Percentiles rank a stretch among this genome's conserved stretches.
phyloP scores from a whole-genome alignment of 768 basidiomycete genomes.

The Tricholoma saponaceum region DNA sequence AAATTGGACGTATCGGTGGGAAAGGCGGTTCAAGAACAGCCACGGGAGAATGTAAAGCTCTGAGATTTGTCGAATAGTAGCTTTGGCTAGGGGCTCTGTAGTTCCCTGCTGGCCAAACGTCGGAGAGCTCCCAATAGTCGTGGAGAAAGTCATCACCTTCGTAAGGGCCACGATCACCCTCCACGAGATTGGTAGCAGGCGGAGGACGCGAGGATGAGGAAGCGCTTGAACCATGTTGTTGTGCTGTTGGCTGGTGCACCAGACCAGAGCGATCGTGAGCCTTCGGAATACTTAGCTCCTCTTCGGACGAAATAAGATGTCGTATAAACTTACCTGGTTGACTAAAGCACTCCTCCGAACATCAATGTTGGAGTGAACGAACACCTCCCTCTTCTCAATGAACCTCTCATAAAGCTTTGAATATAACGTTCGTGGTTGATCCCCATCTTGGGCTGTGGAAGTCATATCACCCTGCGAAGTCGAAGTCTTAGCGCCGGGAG shows the following conservation, averaged over 20 bases:
- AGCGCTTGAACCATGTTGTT: background rate
- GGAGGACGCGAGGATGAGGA: background rate
- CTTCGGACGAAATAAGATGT: too few relatives aligned
- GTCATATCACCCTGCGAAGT: background rate
- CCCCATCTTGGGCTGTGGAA: background rate
- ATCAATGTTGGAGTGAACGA: background rate
- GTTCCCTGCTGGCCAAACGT: background rate
- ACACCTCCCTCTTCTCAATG: background rate
- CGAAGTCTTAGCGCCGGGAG: background rate
- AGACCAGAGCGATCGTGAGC: background rate
- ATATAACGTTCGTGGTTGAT: background rate
- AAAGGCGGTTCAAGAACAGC: background rate
- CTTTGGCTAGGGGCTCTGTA: background rate
- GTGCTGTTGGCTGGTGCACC: background rate
- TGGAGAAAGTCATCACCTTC: background rate
- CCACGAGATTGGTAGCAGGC: background rate
- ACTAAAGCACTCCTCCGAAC: constrained; percentile 3
- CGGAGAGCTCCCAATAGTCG: background rate
- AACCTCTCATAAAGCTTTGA: constrained; percentile 1
- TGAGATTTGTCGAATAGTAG: background rate
- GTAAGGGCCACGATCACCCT: background rate
- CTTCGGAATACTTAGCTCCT: background rate
- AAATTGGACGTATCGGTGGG: background rate
- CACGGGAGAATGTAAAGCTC: background rate
- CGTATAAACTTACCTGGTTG: background rate